Evolutionary conservation across 2,329 filamentous ascomycete species (phyloP).

Genomic region (Neonectria magnoliae): DNA sequence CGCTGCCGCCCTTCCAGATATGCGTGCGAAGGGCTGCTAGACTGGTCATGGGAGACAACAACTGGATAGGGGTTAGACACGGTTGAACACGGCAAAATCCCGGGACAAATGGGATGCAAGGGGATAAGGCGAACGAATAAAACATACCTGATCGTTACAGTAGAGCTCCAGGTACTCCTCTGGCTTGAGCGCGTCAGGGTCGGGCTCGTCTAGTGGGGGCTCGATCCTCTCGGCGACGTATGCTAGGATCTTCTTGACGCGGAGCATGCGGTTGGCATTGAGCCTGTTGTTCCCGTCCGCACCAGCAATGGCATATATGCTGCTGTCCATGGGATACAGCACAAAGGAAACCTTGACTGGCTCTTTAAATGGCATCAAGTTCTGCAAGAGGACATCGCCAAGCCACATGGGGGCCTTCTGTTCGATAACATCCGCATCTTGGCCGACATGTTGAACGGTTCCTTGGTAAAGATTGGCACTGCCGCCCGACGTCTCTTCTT

Average conservation of each 20-base stretch:
- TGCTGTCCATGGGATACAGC: slow-evolving; percentile 77
- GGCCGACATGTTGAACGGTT: slow-evolving; percentile 80
- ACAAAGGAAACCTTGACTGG: slow-evolving; percentile 96
- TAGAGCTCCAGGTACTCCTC: slow-evolving; percentile 96
- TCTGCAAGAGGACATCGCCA: slow-evolving; percentile 85
- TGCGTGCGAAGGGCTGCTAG: slow-evolving; percentile 92
- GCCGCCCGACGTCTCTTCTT: slow-evolving; percentile 73
- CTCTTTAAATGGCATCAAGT: slow-evolving; percentile 86
- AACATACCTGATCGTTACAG: slow-evolving; percentile 86
- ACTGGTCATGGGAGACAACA: slow-evolving; percentile 85
- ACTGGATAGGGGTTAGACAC: slow-evolving; percentile 48
- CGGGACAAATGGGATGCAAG: not conserved
- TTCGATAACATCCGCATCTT: slow-evolving; percentile 85
- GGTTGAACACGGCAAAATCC: not conserved
- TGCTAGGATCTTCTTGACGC: slow-evolving; percentile 91
- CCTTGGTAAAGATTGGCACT: slow-evolving; percentile 91
- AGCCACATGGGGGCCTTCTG: slow-evolving; percentile 91
- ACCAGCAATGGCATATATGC: slow-evolving; percentile 76
- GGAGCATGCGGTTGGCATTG: slow-evolving; percentile 96
- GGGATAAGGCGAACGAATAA: not conserved
- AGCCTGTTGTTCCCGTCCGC: slow-evolving; percentile 87
- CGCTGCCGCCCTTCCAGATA: slow-evolving; percentile 94
- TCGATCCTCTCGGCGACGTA: slow-evolving; percentile 96
- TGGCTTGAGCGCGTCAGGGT: slow-evolving; percentile 72
- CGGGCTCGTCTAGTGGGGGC: slow-evolving; percentile 67